Evolutionary conservation across 371 early-diverging fungal genomes (phyloP).

Genomic region (Syncephalastrum racemosum): DNA sequence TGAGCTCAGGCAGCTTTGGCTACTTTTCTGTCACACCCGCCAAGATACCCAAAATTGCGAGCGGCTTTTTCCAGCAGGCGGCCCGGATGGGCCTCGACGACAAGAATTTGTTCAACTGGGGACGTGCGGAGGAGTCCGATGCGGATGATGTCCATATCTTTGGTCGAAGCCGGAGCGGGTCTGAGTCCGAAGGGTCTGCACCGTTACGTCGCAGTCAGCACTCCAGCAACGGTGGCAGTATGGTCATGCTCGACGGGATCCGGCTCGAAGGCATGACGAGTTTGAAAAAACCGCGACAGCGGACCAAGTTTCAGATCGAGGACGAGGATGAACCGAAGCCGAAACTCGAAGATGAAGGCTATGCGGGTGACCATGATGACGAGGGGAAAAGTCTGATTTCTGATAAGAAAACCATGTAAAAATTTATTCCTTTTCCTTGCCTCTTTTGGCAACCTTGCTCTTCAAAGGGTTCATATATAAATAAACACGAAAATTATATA

Average conservation of each 20-base stretch:
- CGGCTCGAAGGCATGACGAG: constrained; percentile 18
- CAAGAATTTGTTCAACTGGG: constrained; percentile 53
- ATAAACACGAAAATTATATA: too few relatives aligned
- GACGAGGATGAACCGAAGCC: constrained; percentile 18
- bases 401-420: too few relatives aligned
- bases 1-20: constrained; percentile 19
- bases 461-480: too few relatives aligned
- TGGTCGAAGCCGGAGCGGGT: constrained; percentile 22
- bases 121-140: constrained; percentile 21
- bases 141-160: constrained; percentile 14
- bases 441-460: too few relatives aligned
- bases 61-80: constrained; percentile 29
- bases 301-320: constrained; percentile 21
- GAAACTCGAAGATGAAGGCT: constrained; percentile 20
- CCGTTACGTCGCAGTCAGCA: constrained; percentile 2
- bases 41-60: constrained; percentile 22
- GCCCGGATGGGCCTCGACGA: constrained; percentile 47
- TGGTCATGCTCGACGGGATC: constrained; percentile 14
- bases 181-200: constrained; percentile 22
- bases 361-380: constrained; percentile 27
- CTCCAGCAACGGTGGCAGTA: constrained; percentile 26
- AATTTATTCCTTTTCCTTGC: too few relatives aligned
- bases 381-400: constrained; percentile 4
- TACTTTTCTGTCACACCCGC: constrained; percentile 13
- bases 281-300: constrained; percentile 3